Conservation (phyloP, 306 rosid genomes). For the Lathyrus oleraceus region DNA sequence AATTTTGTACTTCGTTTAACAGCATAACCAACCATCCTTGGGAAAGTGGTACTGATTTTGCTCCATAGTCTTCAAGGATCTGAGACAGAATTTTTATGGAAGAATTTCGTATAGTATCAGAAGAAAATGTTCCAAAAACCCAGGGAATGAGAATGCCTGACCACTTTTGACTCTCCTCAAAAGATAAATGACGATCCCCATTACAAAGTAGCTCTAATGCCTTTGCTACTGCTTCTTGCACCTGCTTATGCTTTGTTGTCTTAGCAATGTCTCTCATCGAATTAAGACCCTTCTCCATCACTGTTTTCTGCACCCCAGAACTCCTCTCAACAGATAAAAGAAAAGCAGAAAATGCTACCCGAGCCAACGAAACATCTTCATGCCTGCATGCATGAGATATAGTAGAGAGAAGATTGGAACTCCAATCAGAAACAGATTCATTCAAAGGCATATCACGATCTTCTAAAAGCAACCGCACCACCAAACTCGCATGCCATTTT, state of each 20-base stretch:
- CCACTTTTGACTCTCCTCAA: slow-evolving; percentile 90
- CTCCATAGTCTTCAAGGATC: slow-evolving; percentile 79
- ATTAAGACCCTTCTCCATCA: slow-evolving; percentile 90
- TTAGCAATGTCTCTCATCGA: slow-evolving; percentile 78
- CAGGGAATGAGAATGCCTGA: slow-evolving; percentile 83
- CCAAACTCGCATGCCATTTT: slow-evolving; percentile 95
- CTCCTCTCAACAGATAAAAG: slow-evolving; percentile 81
- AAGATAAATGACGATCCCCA: slow-evolving; percentile 70
- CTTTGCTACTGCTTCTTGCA: slow-evolving; percentile 82
- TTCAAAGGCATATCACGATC: slow-evolving; percentile 66
- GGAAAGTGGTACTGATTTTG: slow-evolving; percentile 70
- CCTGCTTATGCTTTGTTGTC: slow-evolving; percentile 62
- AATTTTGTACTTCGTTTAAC: slow-evolving; percentile 59
- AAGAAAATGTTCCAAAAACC: slow-evolving; percentile 74
- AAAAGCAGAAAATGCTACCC: slow-evolving; percentile 79
- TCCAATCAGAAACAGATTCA: slow-evolving; percentile 91
- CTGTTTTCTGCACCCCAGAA: slow-evolving; percentile 58
- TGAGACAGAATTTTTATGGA: slow-evolving; percentile 75
- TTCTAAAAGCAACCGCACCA: slow-evolving; percentile 72
- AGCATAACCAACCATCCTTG: slow-evolving; percentile 90
- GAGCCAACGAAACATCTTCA: slow-evolving; percentile 80
- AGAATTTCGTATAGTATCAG: slow-evolving; percentile 63
- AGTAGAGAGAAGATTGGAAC: slow-evolving; percentile 86
- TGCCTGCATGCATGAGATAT: slow-evolving; percentile 77
- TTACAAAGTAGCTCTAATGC: slow-evolving; percentile 73